phyloP scores from a whole-genome alignment of 495 filamentous ascomycete genomes.

The Neurospora discreta region DNA sequence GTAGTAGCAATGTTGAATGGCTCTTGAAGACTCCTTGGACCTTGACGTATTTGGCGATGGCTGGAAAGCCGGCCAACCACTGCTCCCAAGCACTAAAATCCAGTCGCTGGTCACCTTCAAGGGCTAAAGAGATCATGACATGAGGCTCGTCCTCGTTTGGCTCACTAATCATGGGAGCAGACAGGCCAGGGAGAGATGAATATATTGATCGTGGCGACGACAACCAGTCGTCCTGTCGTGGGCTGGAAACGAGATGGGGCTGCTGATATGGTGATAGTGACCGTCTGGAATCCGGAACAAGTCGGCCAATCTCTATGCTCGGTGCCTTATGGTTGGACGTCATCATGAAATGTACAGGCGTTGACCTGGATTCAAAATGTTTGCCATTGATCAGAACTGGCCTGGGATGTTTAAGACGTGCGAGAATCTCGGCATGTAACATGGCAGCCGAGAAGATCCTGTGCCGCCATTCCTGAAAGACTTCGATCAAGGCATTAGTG shows the following conservation, averaged over 20 bases:
- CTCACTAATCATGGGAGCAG: constrained; percentile 15
- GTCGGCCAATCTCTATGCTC: constrained; percentile 36
- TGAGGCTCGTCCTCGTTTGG: constrained; percentile 36
- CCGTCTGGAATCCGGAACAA: constrained; percentile 15
- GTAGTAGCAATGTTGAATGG: constrained; percentile 37
- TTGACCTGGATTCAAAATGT: constrained; percentile 37
- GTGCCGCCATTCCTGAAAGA: constrained; percentile 37
- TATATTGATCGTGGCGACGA: constrained; percentile 9
- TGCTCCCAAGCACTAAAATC: constrained; percentile 37
- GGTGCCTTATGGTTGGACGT: constrained; percentile 40
- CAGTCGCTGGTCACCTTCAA: constrained; percentile 38
- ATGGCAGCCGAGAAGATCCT: constrained; percentile 39
- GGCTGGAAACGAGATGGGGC: constrained; percentile 1
- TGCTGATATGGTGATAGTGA: constrained; percentile 25
- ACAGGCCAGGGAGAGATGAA: constrained; percentile 9
- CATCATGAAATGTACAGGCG: constrained; percentile 44
- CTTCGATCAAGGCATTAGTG: constrained; percentile 39
- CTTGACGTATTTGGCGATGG: constrained; percentile 38
- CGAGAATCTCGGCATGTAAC: constrained; percentile 41
- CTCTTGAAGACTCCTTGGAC: constrained; percentile 44
- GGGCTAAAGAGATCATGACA: constrained; percentile 42
- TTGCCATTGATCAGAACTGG: constrained; percentile 38
- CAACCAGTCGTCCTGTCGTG: constrained; percentile 4
- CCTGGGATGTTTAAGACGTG: constrained; percentile 39
- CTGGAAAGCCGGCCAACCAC: constrained; percentile 36